These are phyloP conservation scores for Talaromyces rugulosus DNA, from an alignment of 2,329 filamentous ascomycete genomes.

Conservation along the genomic window DNA sequence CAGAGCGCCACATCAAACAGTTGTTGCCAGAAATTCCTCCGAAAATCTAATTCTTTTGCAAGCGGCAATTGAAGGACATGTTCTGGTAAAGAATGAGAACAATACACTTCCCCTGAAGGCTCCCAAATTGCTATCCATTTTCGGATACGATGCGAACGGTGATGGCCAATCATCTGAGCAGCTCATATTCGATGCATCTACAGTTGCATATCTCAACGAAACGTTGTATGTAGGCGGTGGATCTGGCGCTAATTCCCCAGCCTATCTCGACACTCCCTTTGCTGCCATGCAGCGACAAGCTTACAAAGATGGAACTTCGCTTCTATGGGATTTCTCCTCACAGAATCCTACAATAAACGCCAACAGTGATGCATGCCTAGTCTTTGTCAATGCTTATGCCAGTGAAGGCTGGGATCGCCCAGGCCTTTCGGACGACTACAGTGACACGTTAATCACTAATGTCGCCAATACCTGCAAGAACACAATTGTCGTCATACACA, in stretches of 20 bases:
- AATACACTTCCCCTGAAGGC: conserved; percentile 51
- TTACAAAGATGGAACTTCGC: conserved; percentile 51
- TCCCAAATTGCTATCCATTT: conserved; percentile 54
- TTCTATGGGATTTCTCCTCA: conserved; percentile 58
- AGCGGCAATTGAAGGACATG: conserved; percentile 53
- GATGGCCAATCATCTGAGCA: conserved; percentile 22
- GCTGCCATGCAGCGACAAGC: conserved; percentile 53
- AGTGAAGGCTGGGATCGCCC: not conserved
- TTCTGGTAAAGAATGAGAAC: conserved; percentile 60
- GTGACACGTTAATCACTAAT: not conserved
- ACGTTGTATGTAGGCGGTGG: conserved; percentile 47
- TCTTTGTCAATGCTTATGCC: not conserved
- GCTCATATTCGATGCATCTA: conserved; percentile 30
- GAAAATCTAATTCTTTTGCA: not conserved
- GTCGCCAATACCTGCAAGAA: not conserved
- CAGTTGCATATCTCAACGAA: conserved; percentile 37
- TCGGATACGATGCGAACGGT: conserved; percentile 53
- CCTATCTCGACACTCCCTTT: conserved; percentile 50
- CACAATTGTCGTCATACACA: conserved; percentile 3
- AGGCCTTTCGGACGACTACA: not conserved
- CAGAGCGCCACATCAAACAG: conserved; percentile 7
- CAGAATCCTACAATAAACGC: conserved; percentile 46
- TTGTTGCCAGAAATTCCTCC: conserved; percentile 15
- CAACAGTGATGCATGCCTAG: not conserved
- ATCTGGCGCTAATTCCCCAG: conserved; percentile 46